Conservation (phyloP, 495 filamentous ascomycete genomes). For the Penicillium herquei region DNA sequence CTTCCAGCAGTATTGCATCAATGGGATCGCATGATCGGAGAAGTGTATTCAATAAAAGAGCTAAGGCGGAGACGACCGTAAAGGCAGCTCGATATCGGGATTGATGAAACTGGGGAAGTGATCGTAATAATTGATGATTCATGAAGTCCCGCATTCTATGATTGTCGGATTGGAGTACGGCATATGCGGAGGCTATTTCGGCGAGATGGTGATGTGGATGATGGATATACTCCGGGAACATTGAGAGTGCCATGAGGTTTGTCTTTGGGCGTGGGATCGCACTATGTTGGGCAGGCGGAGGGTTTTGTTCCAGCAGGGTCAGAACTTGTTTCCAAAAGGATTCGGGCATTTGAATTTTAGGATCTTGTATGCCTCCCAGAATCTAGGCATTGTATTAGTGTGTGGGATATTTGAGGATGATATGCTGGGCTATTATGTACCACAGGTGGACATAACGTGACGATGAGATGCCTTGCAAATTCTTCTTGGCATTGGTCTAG, state of each 20-base stretch:
- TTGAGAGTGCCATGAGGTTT: conserved; percentile 16
- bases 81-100: conserved; percentile 24
- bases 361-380: conserved; percentile 33
- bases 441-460: conserved; percentile 33
- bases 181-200: conserved; percentile 22
- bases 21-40: conserved; percentile 22
- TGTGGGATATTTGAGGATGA: background rate
- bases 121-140: conserved; percentile 2
- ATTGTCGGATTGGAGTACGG: conserved; percentile 13
- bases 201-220: conserved; percentile 15
- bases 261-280: conserved; percentile 7
- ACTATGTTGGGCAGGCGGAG: background rate
- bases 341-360: conserved; percentile 23
- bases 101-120: conserved; percentile 5
- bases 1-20: conserved; percentile 8
- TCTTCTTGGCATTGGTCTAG: conserved; percentile 18
- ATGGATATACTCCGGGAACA: conserved; percentile 21
- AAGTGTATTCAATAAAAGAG: conserved; percentile 30
- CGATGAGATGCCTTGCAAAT: conserved; percentile 31
- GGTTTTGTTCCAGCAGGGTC: conserved; percentile 5
- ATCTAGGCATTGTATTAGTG: conserved; percentile 19
- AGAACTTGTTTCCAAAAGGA: conserved; percentile 18
- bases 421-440: conserved; percentile 18
- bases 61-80: conserved; percentile 19
- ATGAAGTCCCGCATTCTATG: conserved; percentile 11